These are phyloP conservation scores for Tricholomella constricta DNA, from an alignment of 768 basidiomycete species.

Conservation along the genomic window DNA sequence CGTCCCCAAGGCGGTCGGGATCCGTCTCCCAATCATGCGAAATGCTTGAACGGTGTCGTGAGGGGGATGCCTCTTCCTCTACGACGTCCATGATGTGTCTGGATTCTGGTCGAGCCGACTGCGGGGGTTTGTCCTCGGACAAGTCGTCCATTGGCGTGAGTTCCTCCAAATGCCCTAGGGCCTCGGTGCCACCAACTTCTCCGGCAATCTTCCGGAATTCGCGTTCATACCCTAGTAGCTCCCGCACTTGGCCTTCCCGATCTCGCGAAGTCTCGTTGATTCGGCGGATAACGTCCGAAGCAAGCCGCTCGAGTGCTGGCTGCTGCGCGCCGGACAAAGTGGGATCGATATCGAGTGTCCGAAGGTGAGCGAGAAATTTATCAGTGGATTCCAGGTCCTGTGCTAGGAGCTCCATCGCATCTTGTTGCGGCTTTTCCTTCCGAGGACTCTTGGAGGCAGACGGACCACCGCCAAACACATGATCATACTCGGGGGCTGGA, in stretches of 20 bases:
- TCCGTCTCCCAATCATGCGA: constrained; percentile 65
- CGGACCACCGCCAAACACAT: constrained; percentile 43
- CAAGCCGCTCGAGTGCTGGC: constrained; percentile 63
- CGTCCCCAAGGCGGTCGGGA: constrained; percentile 52
- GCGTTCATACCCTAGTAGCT: constrained; percentile 74
- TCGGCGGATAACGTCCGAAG: constrained; percentile 74
- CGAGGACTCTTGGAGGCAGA: constrained; percentile 30
- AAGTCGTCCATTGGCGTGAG: constrained; percentile 51
- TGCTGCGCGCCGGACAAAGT: constrained; percentile 37
- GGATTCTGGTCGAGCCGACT: constrained; percentile 18
- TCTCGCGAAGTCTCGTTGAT: constrained; percentile 76
- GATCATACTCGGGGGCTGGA: constrained; percentile 41
- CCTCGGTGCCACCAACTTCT: constrained; percentile 77
- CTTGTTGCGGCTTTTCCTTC: constrained; percentile 41
- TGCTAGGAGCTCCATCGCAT: constrained; percentile 73
- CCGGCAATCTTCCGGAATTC: constrained; percentile 77
- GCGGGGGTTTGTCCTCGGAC: constrained; percentile 33
- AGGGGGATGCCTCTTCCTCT: constrained; percentile 35
- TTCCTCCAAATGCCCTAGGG: constrained; percentile 67
- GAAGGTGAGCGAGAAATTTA: constrained; percentile 72
- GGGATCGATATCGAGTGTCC: constrained; percentile 63
- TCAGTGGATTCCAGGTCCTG: constrained; percentile 78
- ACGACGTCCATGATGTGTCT: constrained; percentile 33
- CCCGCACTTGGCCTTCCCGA: constrained; percentile 81
- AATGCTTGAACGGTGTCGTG: constrained; percentile 28